Base-by-base conservation (phyloP, 2,329 filamentous ascomycete genomes). In the Alternaria triticina region DNA sequence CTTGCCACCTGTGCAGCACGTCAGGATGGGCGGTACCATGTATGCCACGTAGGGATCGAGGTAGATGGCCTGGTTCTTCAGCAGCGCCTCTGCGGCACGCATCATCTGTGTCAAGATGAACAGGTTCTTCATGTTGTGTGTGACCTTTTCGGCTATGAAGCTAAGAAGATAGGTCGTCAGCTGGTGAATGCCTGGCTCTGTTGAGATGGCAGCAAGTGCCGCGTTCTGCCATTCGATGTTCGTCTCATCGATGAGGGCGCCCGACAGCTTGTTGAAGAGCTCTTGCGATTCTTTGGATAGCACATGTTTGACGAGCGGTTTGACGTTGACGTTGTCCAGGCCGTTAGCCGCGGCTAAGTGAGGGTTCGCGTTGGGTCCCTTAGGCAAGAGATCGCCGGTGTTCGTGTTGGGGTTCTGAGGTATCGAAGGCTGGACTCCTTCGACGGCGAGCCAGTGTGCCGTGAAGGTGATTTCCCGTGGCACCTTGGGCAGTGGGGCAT, bases 151-250 rank as follows among this genome's bases (percentile, higher is more conserved):
- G 20, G 94, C 91, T 73, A 98, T 91, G 79, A 97, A 98, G 78
- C 96, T 94, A 63, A 97, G 91, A 74, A 98, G 97, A 82, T 99
- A 99, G 0, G 96, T 96, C 27, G 97, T 90, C 10, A 99, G 88
- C 81, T 99, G 96, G 78, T 99, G 96, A 43, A 98, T 87, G 40
- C 95, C 95, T 0, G 96, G 94, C 75, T 99, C 96, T 61, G 93
- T 91, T 54, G 91, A 87, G 23, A 99, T 88, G 25, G 93, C 96
- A 56, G 92, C 91, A 33, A 97, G 86, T 0, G 93, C 96, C 0
- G 96, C 94, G 54, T 91, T 89, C 57, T 95, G 91, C 76, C 97
- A 90, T 67, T 96, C 91, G 67, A 97, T 94, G 13, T 92, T 93
- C 55, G 89, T 90, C 70, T 96, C 93, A 79, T 98, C 93, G 63